Evolutionary conservation across 2,329 filamentous ascomycete species (phyloP), one percentile per base, ranked within the genome.

Genomic region (Arthroderma sp.): DNA sequence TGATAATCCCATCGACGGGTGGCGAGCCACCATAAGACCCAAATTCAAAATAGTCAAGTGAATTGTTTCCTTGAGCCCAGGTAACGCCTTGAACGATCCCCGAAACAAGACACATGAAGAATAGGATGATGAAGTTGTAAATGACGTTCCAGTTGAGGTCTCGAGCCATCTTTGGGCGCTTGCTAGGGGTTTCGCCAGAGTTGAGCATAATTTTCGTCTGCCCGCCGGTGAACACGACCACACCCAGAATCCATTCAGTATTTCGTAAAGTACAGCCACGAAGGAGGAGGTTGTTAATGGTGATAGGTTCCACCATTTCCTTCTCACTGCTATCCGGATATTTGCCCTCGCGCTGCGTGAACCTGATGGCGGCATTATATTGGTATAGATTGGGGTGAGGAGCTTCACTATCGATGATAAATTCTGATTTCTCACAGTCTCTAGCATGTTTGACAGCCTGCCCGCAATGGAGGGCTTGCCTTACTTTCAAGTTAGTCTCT

Each of bases 201-300:
- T 98, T 98, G 69, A 95, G 83, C 91, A 98, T 98, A 62, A 95
- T 96, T 68, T 96, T 98, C 31, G 89, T 94, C 62, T 98, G 89
- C 58, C 88, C 80, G 31, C 91, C 91, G 9, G 91, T 96, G 66
- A 94, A 98, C 11, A 94, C 72, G 41, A 96, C 89, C 3, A 98
- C 76, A 43, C 88, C 91, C 4, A 98, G 74, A 44, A 87, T 75
- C 91, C 91, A 98, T 58, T 96, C 88, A 0, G 91, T 98, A 62
- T 96, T 98, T 52, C 88, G 80, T 40, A 98, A 67, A 54, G 87
- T 93, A 66, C 87, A 94, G 45, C 91, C 91, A 70, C 91, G 83
- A 38, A 98, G 78, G 29, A 98, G 75, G 51, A 96, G 66, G 58
- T 98, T 98, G 71, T 95, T 94, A 64, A 98, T 95, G 4, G 81